These are phyloP conservation scores for Eremochloa ophiuroides DNA, from an alignment of 176 grass and related monocot genomes.

Conservation along the genomic window DNA sequence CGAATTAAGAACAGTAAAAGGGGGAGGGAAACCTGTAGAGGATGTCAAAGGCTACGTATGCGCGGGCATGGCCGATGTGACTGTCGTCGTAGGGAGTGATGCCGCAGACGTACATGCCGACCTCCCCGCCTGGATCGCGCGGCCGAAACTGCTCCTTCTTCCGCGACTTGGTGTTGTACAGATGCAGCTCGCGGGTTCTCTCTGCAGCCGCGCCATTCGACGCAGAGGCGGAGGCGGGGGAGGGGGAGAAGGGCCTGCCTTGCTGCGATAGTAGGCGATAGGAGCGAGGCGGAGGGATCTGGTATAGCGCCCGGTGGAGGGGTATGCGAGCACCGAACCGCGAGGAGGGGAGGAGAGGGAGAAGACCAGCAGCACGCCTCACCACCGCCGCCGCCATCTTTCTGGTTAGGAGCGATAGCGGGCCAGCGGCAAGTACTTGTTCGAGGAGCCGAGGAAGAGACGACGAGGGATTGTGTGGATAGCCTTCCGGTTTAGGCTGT, in stretches of 20 bases:
- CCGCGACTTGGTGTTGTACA: constrained; percentile 79
- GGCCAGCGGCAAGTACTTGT: neutral
- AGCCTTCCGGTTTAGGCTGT: no score
- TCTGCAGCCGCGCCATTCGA: constrained; percentile 23
- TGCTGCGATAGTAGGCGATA: constrained; percentile 14
- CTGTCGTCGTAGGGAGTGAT: constrained; percentile 92
- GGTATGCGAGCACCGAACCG: neutral
- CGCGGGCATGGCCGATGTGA: constrained; percentile 90
- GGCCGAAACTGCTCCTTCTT: constrained; percentile 65
- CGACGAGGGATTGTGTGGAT: constrained; percentile 1
- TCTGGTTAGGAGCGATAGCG: neutral
- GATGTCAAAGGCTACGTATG: constrained; percentile 88
- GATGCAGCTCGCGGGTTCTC: constrained; percentile 40
- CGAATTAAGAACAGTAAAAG: neutral
- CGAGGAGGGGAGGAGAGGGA: constrained; percentile 31
- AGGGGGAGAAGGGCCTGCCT: neutral
- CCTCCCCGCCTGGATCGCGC: constrained; percentile 44
- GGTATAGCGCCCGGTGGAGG: neutral
- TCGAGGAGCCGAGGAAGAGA: neutral
- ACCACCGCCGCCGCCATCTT: constrained; percentile 22
- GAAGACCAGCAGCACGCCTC: constrained; percentile 29
- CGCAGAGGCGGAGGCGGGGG: neutral
- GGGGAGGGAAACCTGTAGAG: constrained; percentile 53
- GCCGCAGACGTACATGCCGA: constrained; percentile 98
- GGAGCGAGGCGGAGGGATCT: neutral